Base-by-base conservation (phyloP, 345 rosid species). In the Punica granatum region DNA sequence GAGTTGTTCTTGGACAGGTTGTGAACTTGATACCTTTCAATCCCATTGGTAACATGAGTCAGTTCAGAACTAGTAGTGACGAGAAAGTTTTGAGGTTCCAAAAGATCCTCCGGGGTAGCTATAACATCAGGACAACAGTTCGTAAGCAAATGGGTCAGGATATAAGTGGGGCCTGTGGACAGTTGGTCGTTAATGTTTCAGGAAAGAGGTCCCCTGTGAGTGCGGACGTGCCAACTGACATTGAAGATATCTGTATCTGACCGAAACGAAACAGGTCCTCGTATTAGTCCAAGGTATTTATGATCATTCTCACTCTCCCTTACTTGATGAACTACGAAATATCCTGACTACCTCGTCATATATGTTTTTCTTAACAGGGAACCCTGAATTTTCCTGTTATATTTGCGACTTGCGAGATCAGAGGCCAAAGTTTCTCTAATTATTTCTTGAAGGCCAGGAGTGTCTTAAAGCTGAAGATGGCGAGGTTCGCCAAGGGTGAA, bases 161-260 rank as follows among this genome's bases (percentile, higher is more conserved):
- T 73, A 91, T 94, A 65, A 86, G 91, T 14, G 95, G 98, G 0
- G 99, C 98, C 12, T 94, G 99, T 49, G 95, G 99, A 62, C 99
- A 94, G 87, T 81, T 94, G 71, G 99, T 89, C 33, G 89, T 91
- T 49, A 82, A 78, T 67, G 79, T 72, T 62, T 82, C 92, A 4
- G 78, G 75, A 67, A 84, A 80, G 63, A 78, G 64, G 31, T 54
- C 79, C 33, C 53, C 42, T 13, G 71, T 74, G 43, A 77, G 43
- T 73, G 69, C 65, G 19, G 70, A 66, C 64, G 78, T 63, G 28
- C 73, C 80, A 59, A 71, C 81, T 9, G 99, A 94, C 79, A 91
- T 94, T n/a, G 99, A 94, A 83, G 99, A 94, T 83, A 74, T 90
- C n/a, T 79, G 73, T 53, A 69, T 82, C 59, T 70, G 77, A 83